Evolutionary conservation across 148 eudicot species (phyloP).

Genomic region (Arbutus unedo): DNA sequence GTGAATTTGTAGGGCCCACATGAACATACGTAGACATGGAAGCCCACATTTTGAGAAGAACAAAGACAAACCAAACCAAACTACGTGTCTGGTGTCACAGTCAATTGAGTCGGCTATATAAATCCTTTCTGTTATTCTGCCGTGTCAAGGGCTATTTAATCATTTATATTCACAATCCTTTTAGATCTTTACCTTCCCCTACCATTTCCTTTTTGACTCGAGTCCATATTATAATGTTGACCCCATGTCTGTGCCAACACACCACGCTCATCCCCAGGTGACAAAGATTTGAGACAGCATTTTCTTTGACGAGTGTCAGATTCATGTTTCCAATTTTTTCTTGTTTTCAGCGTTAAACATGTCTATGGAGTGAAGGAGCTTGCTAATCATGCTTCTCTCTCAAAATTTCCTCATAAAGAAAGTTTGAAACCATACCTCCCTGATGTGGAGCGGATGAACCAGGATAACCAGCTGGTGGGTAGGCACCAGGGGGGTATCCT

Average conservation of each 20-base stretch:
- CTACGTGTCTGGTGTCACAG: not conserved
- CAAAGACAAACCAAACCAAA: not conserved
- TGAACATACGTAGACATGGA: not conserved
- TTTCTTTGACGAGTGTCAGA: not conserved
- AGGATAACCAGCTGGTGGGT: slow-evolving; percentile 38
- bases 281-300: not conserved
- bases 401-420: not conserved
- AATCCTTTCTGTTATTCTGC: not conserved
- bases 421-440: slow-evolving; percentile 30
- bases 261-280: not conserved
- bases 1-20: not conserved
- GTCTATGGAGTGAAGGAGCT: not conserved
- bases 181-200: not conserved
- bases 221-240: not conserved
- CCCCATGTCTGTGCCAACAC: slow-evolving; percentile 1
- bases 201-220: not conserved
- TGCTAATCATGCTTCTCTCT: not conserved
- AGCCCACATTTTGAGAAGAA: not conserved
- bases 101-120: not conserved
- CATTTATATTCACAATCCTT: not conserved
- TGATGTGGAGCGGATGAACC: slow-evolving; percentile 37
- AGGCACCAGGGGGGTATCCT: slow-evolving; percentile 37
- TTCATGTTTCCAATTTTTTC: not conserved
- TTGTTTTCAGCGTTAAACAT: not conserved
- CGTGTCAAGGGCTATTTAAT: not conserved